A percentile compares a stretch with the other conserved stretches of the same genome.
These are phyloP conservation scores for Auricularia sp. DNA, from an alignment of 768 basidiomycete genomes.

Conservation along the genomic window DNA sequence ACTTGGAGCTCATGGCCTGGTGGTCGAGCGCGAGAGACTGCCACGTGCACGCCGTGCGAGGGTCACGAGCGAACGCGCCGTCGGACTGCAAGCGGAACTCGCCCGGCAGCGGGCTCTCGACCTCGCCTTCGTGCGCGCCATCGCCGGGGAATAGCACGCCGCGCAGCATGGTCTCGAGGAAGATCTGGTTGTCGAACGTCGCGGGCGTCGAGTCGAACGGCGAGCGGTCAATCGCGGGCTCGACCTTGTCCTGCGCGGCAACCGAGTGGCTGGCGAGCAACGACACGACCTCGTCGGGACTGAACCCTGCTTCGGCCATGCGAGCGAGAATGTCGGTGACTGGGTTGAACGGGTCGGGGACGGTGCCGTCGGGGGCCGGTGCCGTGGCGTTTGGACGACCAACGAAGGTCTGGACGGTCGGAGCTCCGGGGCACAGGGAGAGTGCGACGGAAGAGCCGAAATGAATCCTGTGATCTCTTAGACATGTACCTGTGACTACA, in stretches of 20 bases:
- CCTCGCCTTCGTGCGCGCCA: conserved; percentile 11
- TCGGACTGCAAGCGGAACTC: conserved; percentile 22
- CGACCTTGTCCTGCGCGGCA: conserved; percentile 8
- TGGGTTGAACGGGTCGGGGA: conserved; percentile 26
- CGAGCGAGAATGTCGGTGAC: conserved; percentile 19
- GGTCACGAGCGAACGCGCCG: conserved; percentile 17
- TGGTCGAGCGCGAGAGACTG: conserved; percentile 22
- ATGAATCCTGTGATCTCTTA: conserved; percentile 18
- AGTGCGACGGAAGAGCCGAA: conserved; percentile 27
- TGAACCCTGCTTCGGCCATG: conserved; percentile 26
- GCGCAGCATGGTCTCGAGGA: conserved; percentile 9
- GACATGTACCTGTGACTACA: background rate
- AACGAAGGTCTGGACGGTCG: conserved; percentile 26
- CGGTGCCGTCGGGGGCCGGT: conserved; percentile 20
- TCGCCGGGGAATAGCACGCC: conserved; percentile 7
- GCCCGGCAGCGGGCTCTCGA: conserved; percentile 17
- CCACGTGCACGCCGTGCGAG: conserved; percentile 21
- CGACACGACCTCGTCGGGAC: conserved; percentile 23
- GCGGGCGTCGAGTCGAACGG: background rate
- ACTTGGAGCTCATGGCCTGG: conserved; percentile 15
- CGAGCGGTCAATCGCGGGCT: background rate
- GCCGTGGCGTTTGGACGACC: conserved; percentile 23
- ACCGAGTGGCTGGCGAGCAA: conserved; percentile 24
- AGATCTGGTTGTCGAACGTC: conserved; percentile 14
- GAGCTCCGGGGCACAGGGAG: conserved; percentile 31